These are phyloP conservation scores for Biscutella laevigata DNA, from an alignment of 441 rosid species.

Conservation along the genomic window DNA sequence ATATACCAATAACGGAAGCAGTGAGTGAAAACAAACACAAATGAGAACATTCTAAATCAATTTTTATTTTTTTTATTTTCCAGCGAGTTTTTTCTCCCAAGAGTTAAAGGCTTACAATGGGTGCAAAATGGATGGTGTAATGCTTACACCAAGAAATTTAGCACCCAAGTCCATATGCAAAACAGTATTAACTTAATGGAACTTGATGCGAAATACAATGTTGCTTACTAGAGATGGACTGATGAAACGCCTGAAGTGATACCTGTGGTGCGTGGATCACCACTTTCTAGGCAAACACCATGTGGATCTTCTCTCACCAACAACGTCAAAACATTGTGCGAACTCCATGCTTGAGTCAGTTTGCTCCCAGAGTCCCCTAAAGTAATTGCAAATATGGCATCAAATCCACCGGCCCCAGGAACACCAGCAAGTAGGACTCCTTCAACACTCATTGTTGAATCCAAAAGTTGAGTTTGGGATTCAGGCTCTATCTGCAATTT, in stretches of 20 bases:
- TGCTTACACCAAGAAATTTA: slow-evolving; percentile 22
- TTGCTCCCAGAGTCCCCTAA: slow-evolving; percentile 56
- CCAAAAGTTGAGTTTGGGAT: slow-evolving; percentile 65
- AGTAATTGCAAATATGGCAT: slow-evolving; percentile 74
- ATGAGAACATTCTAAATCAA: neutral
- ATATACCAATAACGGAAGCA: slow-evolving; percentile 13
- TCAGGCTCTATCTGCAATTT: slow-evolving; percentile 83
- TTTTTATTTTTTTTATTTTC: neutral
- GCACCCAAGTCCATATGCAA: slow-evolving; percentile 23
- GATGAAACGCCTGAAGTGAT: slow-evolving; percentile 53
- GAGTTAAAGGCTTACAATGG: slow-evolving; percentile 23
- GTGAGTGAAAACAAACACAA: neutral
- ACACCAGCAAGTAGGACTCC: slow-evolving; percentile 91
- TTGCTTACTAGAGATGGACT: slow-evolving; percentile 36
- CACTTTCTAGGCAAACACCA: slow-evolving; percentile 67
- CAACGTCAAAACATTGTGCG: slow-evolving; percentile 62
- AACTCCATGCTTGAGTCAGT: slow-evolving; percentile 64
- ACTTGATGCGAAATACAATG: slow-evolving; percentile 20
- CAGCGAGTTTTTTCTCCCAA: slow-evolving; percentile 12
- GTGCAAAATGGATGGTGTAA: slow-evolving; percentile 20
- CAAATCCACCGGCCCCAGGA: slow-evolving; percentile 98
- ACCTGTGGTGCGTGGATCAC: slow-evolving; percentile 60
- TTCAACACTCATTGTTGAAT: slow-evolving; percentile 72
- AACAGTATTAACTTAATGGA: slow-evolving; percentile 26
- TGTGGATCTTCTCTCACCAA: slow-evolving; percentile 84